Conservation (phyloP, 768 basidiomycete species). For the Ramaria sp. region DNA sequence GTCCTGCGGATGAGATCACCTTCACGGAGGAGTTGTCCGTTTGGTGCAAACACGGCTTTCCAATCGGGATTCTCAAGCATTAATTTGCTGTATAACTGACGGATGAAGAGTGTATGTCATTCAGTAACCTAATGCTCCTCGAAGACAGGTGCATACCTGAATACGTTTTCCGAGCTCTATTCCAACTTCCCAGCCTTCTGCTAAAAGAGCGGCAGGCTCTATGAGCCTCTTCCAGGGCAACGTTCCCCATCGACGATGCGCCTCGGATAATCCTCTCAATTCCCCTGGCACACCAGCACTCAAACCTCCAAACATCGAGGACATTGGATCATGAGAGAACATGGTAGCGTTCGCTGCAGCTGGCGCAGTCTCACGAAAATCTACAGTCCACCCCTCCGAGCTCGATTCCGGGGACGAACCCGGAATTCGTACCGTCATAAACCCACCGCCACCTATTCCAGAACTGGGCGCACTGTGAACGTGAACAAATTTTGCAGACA, state of each 20-base stretch:
- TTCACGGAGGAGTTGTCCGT: conserved; percentile 56
- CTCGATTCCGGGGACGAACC: conserved; percentile 27
- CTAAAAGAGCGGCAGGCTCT: conserved; percentile 62
- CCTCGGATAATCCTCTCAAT: conserved; percentile 75
- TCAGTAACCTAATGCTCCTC: conserved; percentile 12
- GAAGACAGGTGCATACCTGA: conserved; percentile 32
- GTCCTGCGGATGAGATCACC: conserved; percentile 65
- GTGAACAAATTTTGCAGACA: conserved; percentile 9
- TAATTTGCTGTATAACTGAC: conserved; percentile 18
- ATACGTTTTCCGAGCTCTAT: conserved; percentile 67
- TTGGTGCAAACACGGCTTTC: conserved; percentile 73
- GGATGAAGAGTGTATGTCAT: not conserved
- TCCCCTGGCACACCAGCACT: conserved; percentile 90
- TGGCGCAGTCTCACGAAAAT: conserved; percentile 87
- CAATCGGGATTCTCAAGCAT: conserved; percentile 67
- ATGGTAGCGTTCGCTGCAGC: conserved; percentile 62
- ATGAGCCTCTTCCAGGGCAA: conserved; percentile 74
- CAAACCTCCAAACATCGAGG: conserved; percentile 65
- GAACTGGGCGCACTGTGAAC: conserved; percentile 32
- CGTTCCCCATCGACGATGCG: conserved; percentile 72
- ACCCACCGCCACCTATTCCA: conserved; percentile 82
- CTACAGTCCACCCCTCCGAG: conserved; percentile 63
- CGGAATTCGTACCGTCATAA: conserved; percentile 75
- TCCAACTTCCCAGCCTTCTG: conserved; percentile 71
- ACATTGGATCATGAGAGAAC: conserved; percentile 47